Evolutionary conservation across 352 stramenopile genomes (phyloP).

Genomic region (Phytophthora podocarpi): DNA sequence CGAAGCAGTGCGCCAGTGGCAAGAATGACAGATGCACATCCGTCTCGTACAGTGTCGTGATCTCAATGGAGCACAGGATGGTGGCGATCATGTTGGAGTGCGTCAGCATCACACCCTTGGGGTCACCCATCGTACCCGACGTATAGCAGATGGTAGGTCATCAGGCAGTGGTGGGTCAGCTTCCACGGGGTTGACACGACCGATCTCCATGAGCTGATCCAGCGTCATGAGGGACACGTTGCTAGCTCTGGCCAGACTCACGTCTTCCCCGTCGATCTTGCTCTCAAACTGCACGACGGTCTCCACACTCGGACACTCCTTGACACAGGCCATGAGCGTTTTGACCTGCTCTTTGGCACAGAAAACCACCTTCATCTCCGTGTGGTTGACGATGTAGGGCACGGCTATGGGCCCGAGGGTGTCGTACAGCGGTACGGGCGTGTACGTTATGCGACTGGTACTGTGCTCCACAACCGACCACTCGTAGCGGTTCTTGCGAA

Average conservation of each 20-base stretch:
- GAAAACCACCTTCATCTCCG: conserved; percentile 76
- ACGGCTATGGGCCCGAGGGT: conserved; percentile 73
- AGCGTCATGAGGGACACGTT: conserved; percentile 56
- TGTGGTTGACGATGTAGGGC: conserved; percentile 84
- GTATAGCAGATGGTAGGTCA: conserved; percentile 73
- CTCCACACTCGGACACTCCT: conserved; percentile 57
- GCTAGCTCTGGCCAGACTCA: conserved; percentile 39
- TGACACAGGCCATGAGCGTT: conserved; percentile 59
- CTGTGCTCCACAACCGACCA: conserved; percentile 75
- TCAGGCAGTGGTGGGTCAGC: conserved; percentile 43
- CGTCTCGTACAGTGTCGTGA: conserved; percentile 27
- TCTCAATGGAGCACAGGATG: conserved; percentile 36
- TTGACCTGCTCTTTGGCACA: conserved; percentile 69
- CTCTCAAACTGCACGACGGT: conserved; percentile 68
- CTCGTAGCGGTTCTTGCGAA: conserved; percentile 84
- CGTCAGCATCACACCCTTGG: conserved; percentile 58
- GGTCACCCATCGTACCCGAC: conserved; percentile 50
- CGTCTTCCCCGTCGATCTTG: conserved; percentile 49
- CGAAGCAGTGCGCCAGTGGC: conserved; percentile 94
- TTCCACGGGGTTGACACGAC: conserved; percentile 48
- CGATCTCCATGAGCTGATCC: conserved; percentile 43
- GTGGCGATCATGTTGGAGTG: conserved; percentile 49
- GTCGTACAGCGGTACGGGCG: conserved; percentile 81
- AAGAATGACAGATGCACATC: conserved; percentile 92
- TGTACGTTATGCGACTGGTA: conserved; percentile 75